Conservation (phyloP, 1,284 basidiomycete genomes). For the Ustilago sp. region DNA sequence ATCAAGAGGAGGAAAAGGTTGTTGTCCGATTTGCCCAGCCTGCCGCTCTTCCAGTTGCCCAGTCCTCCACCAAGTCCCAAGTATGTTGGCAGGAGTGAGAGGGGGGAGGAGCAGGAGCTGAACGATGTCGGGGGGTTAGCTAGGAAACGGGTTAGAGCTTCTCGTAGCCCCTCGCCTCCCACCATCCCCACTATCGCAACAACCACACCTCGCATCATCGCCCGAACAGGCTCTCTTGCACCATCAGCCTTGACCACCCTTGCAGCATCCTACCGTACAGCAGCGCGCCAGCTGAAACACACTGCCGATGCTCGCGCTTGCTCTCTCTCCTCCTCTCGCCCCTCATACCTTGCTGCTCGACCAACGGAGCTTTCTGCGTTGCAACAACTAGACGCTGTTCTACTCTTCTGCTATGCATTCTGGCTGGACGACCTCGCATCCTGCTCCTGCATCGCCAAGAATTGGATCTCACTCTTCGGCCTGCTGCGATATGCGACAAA, state of each 20-base stretch:
- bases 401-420: slow-evolving; percentile 72
- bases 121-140: neutral
- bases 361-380: slow-evolving; percentile 68
- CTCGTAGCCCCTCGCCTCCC: slow-evolving; percentile 1
- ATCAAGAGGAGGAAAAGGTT: slow-evolving; percentile 24
- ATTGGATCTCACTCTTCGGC: slow-evolving; percentile 52
- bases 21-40: neutral
- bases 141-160: neutral
- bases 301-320: slow-evolving; percentile 56
- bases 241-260: slow-evolving; percentile 7
- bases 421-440: slow-evolving; percentile 71
- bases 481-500: slow-evolving; percentile 46
- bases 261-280: slow-evolving; percentile 32
- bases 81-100: neutral
- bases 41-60: slow-evolving; percentile 9
- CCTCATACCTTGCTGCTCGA: slow-evolving; percentile 31
- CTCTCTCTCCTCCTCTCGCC: slow-evolving; percentile 10
- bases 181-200: neutral
- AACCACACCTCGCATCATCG: neutral
- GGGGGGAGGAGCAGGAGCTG: neutral
- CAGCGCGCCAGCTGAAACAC: slow-evolving; percentile 68
- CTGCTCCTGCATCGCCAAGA: slow-evolving; percentile 20
- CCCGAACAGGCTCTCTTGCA: neutral
- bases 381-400: slow-evolving; percentile 72
- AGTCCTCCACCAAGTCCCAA: slow-evolving; percentile 38